These are phyloP conservation scores for Davidsoniella virescens DNA, from an alignment of 2,329 filamentous ascomycete species.

Conservation along the genomic window DNA sequence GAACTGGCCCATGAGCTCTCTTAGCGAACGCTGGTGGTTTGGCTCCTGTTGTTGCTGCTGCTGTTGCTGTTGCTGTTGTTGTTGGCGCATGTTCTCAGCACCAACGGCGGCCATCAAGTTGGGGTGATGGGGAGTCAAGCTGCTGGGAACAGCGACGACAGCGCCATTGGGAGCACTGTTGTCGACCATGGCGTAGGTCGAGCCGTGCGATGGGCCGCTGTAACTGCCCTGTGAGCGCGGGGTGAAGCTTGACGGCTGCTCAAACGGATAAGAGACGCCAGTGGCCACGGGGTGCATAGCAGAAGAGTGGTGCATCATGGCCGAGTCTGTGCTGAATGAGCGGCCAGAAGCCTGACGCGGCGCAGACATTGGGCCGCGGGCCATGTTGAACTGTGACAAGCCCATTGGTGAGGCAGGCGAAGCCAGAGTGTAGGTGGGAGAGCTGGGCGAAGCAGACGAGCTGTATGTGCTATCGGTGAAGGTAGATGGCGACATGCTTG, in stretches of 20 bases:
- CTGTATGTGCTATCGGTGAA: slow-evolving; percentile 9
- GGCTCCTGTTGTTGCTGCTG: slow-evolving; percentile 5
- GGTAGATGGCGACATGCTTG: slow-evolving; percentile 9
- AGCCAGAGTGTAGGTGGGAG: slow-evolving; percentile 9
- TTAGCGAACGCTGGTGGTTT: slow-evolving; percentile 6
- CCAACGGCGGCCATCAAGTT: neutral
- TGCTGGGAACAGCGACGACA: neutral
- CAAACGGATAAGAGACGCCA: neutral
- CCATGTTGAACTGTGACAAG: slow-evolving; percentile 4
- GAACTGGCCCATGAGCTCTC: slow-evolving; percentile 86
- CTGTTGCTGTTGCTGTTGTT: neutral
- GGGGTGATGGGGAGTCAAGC: neutral
- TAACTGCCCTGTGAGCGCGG: slow-evolving; percentile 5
- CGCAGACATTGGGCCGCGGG: slow-evolving; percentile 3
- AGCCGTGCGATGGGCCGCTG: neutral
- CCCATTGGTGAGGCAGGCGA: slow-evolving; percentile 9
- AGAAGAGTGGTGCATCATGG: neutral
- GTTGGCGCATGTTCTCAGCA: neutral
- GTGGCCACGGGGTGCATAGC: neutral
- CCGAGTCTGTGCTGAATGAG: neutral
- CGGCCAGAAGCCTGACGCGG: slow-evolving; percentile 2
- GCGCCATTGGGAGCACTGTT: neutral
- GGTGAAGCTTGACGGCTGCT: slow-evolving; percentile 4
- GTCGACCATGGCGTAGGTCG: neutral
- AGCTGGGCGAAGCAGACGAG: slow-evolving; percentile 7